A percentile compares a stretch with the other conserved stretches of the same genome.
Conservation (phyloP, 768 basidiomycete species). For the Butyriboletus loyo region DNA sequence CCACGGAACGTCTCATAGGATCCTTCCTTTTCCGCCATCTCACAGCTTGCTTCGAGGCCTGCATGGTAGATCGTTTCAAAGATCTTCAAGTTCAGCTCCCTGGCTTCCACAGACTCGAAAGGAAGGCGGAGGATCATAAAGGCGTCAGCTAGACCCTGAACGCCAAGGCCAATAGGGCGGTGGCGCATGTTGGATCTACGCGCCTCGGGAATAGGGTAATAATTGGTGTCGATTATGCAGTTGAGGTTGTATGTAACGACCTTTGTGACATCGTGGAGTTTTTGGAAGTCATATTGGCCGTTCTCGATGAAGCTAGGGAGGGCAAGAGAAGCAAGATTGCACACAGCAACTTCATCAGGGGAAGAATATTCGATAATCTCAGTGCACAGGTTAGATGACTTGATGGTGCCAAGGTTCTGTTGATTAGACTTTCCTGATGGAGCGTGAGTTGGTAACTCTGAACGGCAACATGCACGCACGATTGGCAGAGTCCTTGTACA, state of each 20-base stretch:
- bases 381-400: slow-evolving; percentile 98
- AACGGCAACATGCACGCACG: slow-evolving; percentile 43
- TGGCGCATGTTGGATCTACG: slow-evolving; percentile 94
- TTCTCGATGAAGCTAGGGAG: slow-evolving; percentile 87
- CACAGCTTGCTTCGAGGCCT: slow-evolving; percentile 85
- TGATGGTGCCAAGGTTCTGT: slow-evolving; percentile 97
- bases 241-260: slow-evolving; percentile 93
- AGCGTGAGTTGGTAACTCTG: not conserved
- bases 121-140: slow-evolving; percentile 98
- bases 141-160: slow-evolving; percentile 95
- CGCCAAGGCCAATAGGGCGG: slow-evolving; percentile 95
- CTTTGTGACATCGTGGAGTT: slow-evolving; percentile 90
- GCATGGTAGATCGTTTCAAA: slow-evolving; percentile 99
- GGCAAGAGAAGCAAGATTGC: slow-evolving; percentile 96
- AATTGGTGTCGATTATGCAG: slow-evolving; percentile 91
- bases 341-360: slow-evolving; percentile 96
- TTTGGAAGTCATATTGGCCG: slow-evolving; percentile 89
- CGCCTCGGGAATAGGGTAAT: slow-evolving; percentile 92
- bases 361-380: slow-evolving; percentile 99
- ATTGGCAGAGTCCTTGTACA: slow-evolving; percentile 97
- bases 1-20: slow-evolving; percentile 89
- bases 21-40: slow-evolving; percentile 76
- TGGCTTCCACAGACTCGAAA: slow-evolving; percentile 87
- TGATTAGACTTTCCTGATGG: slow-evolving; percentile 93
- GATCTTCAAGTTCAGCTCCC: slow-evolving; percentile 88